These are phyloP conservation scores for Bolboschoenoplectus hybrid DNA, from an alignment of 202 grass and related monocot genomes.

Conservation along the genomic window DNA sequence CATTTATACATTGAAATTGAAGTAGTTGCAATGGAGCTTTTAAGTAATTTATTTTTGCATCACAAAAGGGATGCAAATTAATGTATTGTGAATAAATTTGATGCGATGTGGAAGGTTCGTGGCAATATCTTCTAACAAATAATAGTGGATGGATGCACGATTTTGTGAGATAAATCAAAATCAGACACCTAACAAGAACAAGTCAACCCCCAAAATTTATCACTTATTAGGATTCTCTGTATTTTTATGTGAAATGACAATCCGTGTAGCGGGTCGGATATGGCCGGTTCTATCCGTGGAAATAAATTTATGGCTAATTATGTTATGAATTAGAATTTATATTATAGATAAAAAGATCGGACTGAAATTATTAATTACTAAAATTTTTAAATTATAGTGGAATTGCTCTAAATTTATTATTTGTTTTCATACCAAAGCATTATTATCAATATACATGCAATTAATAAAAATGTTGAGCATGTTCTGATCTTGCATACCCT, in stretches of 20 bases:
- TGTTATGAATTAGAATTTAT: no score
- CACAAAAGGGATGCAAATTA: not conserved
- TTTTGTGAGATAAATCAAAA: not conserved
- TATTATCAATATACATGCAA: no score
- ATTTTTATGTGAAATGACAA: not conserved
- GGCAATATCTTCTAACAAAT: not conserved
- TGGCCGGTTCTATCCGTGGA: not conserved
- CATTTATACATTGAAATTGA: not conserved
- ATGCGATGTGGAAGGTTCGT: conserved; percentile 19
- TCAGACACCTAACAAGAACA: conserved; percentile 19
- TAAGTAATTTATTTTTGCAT: conserved; percentile 6
- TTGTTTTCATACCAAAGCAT: no score
- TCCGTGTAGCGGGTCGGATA: not conserved
- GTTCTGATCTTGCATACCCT: no score
- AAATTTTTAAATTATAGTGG: no score
- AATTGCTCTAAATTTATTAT: no score
- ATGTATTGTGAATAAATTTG: conserved; percentile 2
- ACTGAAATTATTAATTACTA: no score
- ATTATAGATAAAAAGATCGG: no score
- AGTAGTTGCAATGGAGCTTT: not conserved
- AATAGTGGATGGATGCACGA: not conserved
- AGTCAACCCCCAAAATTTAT: conserved; percentile 9
- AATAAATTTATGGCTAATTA: no score
- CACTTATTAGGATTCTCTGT: not conserved
- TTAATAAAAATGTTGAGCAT: no score